Evolutionary conservation across 371 early-diverging fungal genomes (phyloP).

Genomic region (Blakeslea trispora): DNA sequence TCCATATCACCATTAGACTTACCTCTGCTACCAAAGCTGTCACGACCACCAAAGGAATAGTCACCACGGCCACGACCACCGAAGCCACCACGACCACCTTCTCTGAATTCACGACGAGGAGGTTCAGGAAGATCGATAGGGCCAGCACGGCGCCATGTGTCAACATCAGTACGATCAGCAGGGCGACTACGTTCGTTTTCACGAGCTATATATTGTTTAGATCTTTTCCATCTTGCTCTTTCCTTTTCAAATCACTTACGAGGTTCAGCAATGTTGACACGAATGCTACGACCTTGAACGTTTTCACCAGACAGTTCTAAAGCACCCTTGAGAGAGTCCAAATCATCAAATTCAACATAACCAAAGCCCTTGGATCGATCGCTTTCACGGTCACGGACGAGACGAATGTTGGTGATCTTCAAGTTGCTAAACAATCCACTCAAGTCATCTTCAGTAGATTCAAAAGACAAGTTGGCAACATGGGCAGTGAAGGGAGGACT

Average conservation of each 20-base stretch:
- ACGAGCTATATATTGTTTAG: conserved; percentile 25
- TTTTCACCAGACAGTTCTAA: conserved; percentile 67
- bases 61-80: conserved; percentile 44
- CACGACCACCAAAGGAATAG: conserved; percentile 60
- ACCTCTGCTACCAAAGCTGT: conserved; percentile 23
- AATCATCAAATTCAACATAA: conserved; percentile 89
- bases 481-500: conserved; percentile 87
- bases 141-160: conserved; percentile 54
- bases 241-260: conserved; percentile 51
- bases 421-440: conserved; percentile 71
- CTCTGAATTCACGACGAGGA: conserved; percentile 46
- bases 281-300: conserved; percentile 71
- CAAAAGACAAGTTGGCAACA: conserved; percentile 88
- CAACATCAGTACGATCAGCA: conserved; percentile 52
- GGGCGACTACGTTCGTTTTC: conserved; percentile 39
- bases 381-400: conserved; percentile 70
- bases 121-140: conserved; percentile 45
- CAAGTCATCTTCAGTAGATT: conserved; percentile 74
- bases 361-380: conserved; percentile 90
- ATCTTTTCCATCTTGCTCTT: background rate
- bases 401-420: conserved; percentile 65
- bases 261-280: conserved; percentile 87
- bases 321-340: conserved; percentile 80
- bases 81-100: conserved; percentile 49
- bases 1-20: conserved; percentile 1